Evolutionary conservation across 108 stramenopile genomes (phyloP).

Genomic region (Licmophora abbreviata): DNA sequence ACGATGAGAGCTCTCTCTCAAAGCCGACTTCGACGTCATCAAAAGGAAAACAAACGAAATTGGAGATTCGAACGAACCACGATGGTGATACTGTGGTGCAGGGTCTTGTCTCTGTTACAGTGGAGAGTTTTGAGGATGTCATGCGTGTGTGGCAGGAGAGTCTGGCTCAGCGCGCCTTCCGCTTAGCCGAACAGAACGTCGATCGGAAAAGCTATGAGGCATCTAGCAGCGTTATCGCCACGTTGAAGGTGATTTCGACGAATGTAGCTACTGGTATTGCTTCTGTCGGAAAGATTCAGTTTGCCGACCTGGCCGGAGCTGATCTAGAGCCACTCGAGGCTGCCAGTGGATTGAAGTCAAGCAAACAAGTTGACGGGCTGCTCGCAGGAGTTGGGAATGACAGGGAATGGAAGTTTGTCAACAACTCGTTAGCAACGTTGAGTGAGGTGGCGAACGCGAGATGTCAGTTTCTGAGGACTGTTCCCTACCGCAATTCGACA

Average conservation of each 20-base stretch:
- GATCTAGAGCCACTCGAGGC: conserved; percentile 19
- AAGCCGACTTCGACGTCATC: not conserved
- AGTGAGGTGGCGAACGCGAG: conserved; percentile 62
- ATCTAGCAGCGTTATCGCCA: conserved; percentile 54
- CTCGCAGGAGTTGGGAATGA: conserved; percentile 20
- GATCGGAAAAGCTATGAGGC: conserved; percentile 27
- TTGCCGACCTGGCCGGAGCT: conserved; percentile 72
- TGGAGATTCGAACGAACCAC: conserved; percentile 78
- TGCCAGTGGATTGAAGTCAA: conserved; percentile 8
- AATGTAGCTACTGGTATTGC: conserved; percentile 69
- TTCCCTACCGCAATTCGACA: conserved; percentile 81
- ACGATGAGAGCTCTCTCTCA: conserved; percentile 7
- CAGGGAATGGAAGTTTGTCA: conserved; percentile 52
- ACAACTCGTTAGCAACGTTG: conserved; percentile 62
- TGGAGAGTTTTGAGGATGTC: conserved; percentile 55
- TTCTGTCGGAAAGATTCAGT: conserved; percentile 67
- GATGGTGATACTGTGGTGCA: conserved; percentile 79
- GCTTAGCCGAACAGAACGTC: conserved; percentile 40
- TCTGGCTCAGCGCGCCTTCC: conserved; percentile 24
- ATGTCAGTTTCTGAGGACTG: conserved; percentile 60
- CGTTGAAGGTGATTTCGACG: conserved; percentile 55
- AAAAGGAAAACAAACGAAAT: conserved; percentile 18
- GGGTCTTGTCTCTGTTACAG: conserved; percentile 51
- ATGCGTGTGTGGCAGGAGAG: conserved; percentile 47
- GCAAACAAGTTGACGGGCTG: conserved; percentile 5